Percentiles rank a stretch among this genome's conserved stretches.
Evolutionary conservation across 2,329 filamentous ascomycete species (phyloP).

Genomic region (Aspergillus transmontanensis): DNA sequence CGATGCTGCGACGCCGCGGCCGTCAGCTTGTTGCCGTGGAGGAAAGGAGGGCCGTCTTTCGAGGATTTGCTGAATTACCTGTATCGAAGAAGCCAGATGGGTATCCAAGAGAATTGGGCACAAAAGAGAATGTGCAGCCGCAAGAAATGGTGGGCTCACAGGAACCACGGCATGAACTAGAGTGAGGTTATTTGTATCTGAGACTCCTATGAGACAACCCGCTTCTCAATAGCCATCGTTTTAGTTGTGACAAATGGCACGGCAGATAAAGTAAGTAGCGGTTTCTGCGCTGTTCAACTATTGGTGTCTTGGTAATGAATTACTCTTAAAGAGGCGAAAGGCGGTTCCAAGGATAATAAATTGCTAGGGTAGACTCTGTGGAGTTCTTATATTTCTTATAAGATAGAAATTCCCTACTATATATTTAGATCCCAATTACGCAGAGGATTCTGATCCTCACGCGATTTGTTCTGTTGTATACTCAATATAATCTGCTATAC

Average conservation of each 20-base stretch:
- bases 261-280: too few relatives aligned
- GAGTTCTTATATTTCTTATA: too few relatives aligned
- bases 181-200: neutral
- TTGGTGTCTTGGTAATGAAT: too few relatives aligned
- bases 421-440: too few relatives aligned
- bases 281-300: too few relatives aligned
- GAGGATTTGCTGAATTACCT: neutral
- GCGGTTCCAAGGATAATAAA: too few relatives aligned
- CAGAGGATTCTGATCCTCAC: too few relatives aligned
- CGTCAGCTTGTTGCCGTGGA: neutral
- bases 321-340: too few relatives aligned
- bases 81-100: neutral
- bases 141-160: constrained; percentile 3
- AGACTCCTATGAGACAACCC: neutral
- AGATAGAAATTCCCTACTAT: too few relatives aligned
- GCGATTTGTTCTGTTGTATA: too few relatives aligned
- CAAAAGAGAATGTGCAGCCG: constrained; percentile 1
- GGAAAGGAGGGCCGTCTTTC: neutral
- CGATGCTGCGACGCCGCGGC: constrained; percentile 4
- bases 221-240: neutral
- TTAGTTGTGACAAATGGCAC: neutral
- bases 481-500: too few relatives aligned
- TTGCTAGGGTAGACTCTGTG: too few relatives aligned
- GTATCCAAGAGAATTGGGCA: neutral
- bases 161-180: constrained; percentile 3